phyloP scores from a whole-genome alignment of 1,284 basidiomycete genomes.

The Trichosporon inkin region DNA sequence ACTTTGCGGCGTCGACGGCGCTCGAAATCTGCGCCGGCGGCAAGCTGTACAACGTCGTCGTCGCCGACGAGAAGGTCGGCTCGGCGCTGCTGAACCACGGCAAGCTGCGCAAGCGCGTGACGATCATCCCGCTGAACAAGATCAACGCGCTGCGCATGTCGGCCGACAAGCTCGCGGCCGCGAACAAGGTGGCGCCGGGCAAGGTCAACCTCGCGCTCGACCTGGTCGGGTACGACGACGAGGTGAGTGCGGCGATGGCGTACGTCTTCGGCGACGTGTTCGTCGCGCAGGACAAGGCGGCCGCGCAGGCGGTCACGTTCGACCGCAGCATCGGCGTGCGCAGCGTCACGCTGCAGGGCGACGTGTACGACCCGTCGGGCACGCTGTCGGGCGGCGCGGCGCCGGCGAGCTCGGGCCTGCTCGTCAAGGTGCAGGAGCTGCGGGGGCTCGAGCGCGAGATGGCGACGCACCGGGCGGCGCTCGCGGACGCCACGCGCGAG shows the following conservation, averaged over 20 bases:
- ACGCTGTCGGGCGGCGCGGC: conserved; percentile 89
- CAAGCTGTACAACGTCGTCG: conserved; percentile 90
- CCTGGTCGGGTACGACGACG: conserved; percentile 77
- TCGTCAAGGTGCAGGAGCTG: conserved; percentile 83
- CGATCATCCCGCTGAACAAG: conserved; percentile 90
- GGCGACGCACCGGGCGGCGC: conserved; percentile 55
- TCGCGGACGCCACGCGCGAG: conserved; percentile 61
- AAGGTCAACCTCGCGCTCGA: conserved; percentile 82
- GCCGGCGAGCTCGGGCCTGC: conserved; percentile 67
- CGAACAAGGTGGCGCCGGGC: conserved; percentile 70
- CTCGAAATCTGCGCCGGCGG: conserved; percentile 90
- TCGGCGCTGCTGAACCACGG: conserved; percentile 76
- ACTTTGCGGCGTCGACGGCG: conserved; percentile 78
- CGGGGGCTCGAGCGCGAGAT: conserved; percentile 62
- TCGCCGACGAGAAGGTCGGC: conserved; percentile 84
- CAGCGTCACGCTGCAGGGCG: conserved; percentile 90
- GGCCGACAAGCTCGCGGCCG: conserved; percentile 69
- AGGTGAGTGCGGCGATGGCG: conserved; percentile 83
- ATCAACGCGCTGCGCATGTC: conserved; percentile 69
- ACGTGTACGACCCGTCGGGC: conserved; percentile 94
- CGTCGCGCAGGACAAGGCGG: conserved; percentile 82
- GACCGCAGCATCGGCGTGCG: conserved; percentile 66
- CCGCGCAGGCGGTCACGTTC: conserved; percentile 89
- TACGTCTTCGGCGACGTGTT: conserved; percentile 93
- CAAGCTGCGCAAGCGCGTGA: conserved; percentile 80